Percentiles rank a stretch among this genome's conserved stretches.
Evolutionary conservation across 495 filamentous ascomycete species (phyloP).

Genomic region (Daldinia decipiens): DNA sequence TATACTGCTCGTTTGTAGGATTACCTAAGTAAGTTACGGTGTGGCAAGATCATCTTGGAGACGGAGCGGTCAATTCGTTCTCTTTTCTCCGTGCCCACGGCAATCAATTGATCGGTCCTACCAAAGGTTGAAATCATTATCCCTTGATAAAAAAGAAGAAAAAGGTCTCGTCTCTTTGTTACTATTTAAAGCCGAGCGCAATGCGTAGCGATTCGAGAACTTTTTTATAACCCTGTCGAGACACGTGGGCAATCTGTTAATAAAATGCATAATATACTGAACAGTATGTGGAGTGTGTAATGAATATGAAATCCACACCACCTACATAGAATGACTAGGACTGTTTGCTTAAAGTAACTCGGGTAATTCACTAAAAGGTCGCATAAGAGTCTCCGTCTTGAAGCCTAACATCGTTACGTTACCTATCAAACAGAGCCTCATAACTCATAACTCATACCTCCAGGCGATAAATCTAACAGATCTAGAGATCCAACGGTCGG

Average conservation of each 20-base stretch:
- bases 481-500: background rate
- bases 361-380: background rate
- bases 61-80: background rate
- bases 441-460: background rate
- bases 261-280: background rate
- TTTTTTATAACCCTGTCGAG: slow-evolving; percentile 14
- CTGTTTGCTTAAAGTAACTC: background rate
- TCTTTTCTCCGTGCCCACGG: slow-evolving; percentile 7
- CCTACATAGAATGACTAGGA: background rate
- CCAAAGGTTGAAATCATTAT: slow-evolving; percentile 6
- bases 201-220: slow-evolving; percentile 7
- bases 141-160: slow-evolving; percentile 15
- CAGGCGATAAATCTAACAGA: background rate
- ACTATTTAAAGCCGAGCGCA: slow-evolving; percentile 31
- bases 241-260: slow-evolving; percentile 19
- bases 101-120: slow-evolving; percentile 15
- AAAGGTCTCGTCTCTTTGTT: slow-evolving; percentile 5
- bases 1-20: background rate
- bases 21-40: background rate
- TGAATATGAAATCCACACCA: background rate
- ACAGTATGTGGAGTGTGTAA: too few species aligned
- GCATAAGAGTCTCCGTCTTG: background rate
- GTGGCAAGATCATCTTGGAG: slow-evolving; percentile 2
- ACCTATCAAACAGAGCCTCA: slow-evolving; percentile 11
- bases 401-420: background rate